Evolutionary conservation across 2,329 filamentous ascomycete species (phyloP).

Genomic region (Exophiala dermatitidis): DNA sequence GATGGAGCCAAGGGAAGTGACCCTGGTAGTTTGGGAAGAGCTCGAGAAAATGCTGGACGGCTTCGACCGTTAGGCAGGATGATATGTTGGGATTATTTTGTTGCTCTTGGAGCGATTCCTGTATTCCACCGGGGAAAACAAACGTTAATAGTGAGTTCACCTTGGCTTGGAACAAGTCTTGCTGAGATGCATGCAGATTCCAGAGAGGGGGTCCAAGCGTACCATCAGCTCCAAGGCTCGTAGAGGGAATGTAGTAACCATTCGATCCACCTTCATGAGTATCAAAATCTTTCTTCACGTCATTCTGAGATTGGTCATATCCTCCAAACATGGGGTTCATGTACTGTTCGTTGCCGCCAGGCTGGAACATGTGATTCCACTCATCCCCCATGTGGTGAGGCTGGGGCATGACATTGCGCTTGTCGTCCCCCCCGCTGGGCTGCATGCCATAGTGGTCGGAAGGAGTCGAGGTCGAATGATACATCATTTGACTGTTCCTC

Average conservation of each 20-base stretch:
- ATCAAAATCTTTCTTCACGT: conserved; percentile 49
- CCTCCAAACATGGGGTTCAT: conserved; percentile 56
- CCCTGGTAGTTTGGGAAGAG: conserved; percentile 66
- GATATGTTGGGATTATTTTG: conserved; percentile 43
- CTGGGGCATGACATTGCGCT: conserved; percentile 51
- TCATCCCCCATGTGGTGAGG: conserved; percentile 51
- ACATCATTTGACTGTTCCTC: conserved; percentile 33
- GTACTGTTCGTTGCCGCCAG: conserved; percentile 61
- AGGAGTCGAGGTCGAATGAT: conserved; percentile 22
- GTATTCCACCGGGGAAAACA: conserved; percentile 51
- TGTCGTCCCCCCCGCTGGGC: conserved; percentile 31
- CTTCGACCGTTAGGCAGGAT: conserved; percentile 57
- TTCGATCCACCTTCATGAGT: conserved; percentile 42
- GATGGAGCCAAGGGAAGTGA: conserved; percentile 66
- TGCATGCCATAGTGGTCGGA: conserved; percentile 26
- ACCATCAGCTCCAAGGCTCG: conserved; percentile 42
- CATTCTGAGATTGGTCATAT: conserved; percentile 63
- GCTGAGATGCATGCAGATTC: conserved; percentile 45
- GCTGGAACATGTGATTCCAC: conserved; percentile 72
- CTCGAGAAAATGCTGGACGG: conserved; percentile 63
- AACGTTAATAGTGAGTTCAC: conserved; percentile 49
- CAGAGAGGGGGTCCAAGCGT: conserved; percentile 40
- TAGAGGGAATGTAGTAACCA: conserved; percentile 43
- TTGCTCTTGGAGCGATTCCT: conserved; percentile 51
- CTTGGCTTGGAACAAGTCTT: conserved; percentile 41